Base-by-base conservation (phyloP, 2,329 filamentous ascomycete genomes). In the Penicillium brasilianum region DNA sequence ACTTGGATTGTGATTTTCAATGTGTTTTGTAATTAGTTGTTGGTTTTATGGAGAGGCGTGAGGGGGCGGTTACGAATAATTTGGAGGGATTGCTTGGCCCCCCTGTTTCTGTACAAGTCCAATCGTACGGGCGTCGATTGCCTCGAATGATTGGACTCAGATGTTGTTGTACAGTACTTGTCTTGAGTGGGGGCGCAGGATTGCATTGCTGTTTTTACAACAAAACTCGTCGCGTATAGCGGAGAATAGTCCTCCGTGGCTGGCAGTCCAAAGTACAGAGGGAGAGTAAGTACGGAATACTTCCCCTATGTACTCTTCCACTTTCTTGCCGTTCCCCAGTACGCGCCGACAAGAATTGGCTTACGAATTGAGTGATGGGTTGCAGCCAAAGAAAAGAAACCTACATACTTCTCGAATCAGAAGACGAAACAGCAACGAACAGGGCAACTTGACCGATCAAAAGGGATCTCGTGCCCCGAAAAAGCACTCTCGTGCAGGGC, bases 1-100 rank as follows among this genome's bases (percentile, higher is more conserved):
- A 30, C 7, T 48, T 30, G 25, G 22, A 30, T 28, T 8, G 10
- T 30, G 44, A 48, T 14, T 46, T 22, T 46, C 14, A 13, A 48
- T n/a, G n/a, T 34, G 48, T 32, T 50, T 50, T 34, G 30, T 13
- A 32, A 50, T 48, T 20, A 34, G 30, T 50, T 14, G 28, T 18
- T 4, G 9, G 16, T 50, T 13, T 14, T 13, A 20, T 34, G 16
- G 28, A 49, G 25, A 11, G 14, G 22, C 4, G n/a, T n/a, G 14
- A 3, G 30, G 30, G 25, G 48, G 48, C 44, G 48, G n/a, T 14
- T 32, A 32, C 48, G n/a, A n/a, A 34, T 10, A 18, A 20, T 50
- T 50, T 28, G 25, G 48, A 28, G 10, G 36, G 44, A 44, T 44
- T 18, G 43, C 51, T 28, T 50, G 43, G 37, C 46, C 48, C 48